These are phyloP conservation scores for Geotrichum phurueaensis DNA, from an alignment of 1,139 yeast species.

Conservation along the genomic window DNA sequence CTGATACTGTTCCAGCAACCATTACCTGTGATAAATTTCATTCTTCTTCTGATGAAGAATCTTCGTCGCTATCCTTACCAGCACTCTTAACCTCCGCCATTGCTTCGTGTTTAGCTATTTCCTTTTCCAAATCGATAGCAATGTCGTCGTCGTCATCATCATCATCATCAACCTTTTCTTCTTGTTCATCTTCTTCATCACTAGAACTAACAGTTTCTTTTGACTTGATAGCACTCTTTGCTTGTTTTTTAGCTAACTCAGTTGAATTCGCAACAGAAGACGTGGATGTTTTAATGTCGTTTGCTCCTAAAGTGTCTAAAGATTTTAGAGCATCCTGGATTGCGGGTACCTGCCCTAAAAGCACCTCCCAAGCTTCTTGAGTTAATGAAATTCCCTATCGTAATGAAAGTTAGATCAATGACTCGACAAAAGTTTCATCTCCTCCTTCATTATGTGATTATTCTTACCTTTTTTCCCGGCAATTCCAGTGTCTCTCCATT, in stretches of 20 bases:
- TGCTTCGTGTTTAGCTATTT: conserved; percentile 13
- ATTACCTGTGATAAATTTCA: neutral
- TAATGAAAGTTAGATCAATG: neutral
- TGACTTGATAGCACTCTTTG: neutral
- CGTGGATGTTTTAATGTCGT: neutral
- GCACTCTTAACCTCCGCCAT: conserved; percentile 6
- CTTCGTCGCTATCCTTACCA: neutral
- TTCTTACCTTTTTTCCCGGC: conserved; percentile 65
- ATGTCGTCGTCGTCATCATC: conserved; percentile 8
- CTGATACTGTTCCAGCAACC: neutral
- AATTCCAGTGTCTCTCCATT: conserved; percentile 42
- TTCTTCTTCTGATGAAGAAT: conserved; percentile 9
- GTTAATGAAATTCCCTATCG: conserved; percentile 65
- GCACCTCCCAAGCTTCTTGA: conserved; percentile 57
- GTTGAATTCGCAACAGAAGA: neutral
- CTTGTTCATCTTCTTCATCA: conserved; percentile 16
- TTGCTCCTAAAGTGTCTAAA: conserved; percentile 15
- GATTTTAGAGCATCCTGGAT: conserved; percentile 54
- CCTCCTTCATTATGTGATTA: neutral
- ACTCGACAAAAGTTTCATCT: neutral
- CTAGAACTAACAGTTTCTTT: conserved; percentile 4
- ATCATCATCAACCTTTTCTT: conserved; percentile 11
- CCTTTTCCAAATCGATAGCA: conserved; percentile 12
- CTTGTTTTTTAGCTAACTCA: conserved; percentile 1
- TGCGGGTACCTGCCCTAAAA: conserved; percentile 48